A percentile compares a stretch with the other conserved stretches of the same genome.
phyloP scores from a whole-genome alignment of 139 green algal genomes.

The Nannochloris sp. region DNA sequence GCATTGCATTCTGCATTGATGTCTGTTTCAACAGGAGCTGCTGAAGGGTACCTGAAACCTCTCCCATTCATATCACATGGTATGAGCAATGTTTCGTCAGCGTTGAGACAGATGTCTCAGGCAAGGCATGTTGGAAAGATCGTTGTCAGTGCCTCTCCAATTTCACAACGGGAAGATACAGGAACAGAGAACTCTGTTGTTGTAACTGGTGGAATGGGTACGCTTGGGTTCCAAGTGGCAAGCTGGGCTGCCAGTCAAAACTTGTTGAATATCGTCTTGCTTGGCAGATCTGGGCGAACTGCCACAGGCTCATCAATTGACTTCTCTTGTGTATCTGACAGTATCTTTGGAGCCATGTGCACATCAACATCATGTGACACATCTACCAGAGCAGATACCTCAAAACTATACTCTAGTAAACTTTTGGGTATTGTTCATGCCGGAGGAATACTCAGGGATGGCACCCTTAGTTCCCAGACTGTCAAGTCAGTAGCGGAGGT shows the following conservation, averaged over 20 bases:
- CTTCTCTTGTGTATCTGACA: background rate
- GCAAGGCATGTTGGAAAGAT: conserved; percentile 79
- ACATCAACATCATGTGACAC: conserved; percentile 27
- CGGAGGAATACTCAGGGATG: conserved; percentile 66
- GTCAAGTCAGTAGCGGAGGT: conserved; percentile 24
- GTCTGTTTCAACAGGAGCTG: conserved; percentile 29
- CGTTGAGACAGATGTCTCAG: conserved; percentile 73
- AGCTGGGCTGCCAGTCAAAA: conserved; percentile 45
- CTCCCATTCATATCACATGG: conserved; percentile 38
- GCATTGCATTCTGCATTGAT: conserved; percentile 35
- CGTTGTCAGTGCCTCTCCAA: conserved; percentile 45
- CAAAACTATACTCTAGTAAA: background rate
- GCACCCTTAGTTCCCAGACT: conserved; percentile 46
- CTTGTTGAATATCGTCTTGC: conserved; percentile 16
- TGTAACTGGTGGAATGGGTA: conserved; percentile 35
- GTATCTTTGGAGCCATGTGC: background rate
- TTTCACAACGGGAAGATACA: conserved; percentile 2
- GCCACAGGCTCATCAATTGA: background rate
- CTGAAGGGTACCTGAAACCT: conserved; percentile 31
- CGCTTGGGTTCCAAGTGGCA: conserved; percentile 44
- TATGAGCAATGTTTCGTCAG: conserved; percentile 36
- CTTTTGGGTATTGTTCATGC: conserved; percentile 46
- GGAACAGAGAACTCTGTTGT: background rate
- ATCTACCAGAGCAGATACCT: conserved; percentile 8
- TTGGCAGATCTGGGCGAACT: conserved; percentile 27